Evolutionary conservation across 768 basidiomycete species (phyloP).

Genomic region (Lentinula lateritia): DNA sequence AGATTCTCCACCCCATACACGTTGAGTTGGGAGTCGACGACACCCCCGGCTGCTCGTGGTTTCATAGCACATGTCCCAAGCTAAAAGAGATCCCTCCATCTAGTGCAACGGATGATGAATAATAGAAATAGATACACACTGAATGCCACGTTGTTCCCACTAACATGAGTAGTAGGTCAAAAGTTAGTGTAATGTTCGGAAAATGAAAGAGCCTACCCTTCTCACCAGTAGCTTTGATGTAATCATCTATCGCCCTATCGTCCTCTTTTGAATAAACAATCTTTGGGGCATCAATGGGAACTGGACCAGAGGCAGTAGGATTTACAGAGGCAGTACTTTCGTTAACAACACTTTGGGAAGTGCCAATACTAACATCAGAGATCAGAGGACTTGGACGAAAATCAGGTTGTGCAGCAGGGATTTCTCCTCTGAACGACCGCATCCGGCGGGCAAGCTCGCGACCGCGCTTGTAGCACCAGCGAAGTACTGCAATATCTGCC

Average conservation of each 20-base stretch:
- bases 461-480: constrained; percentile 19
- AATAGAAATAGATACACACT: constrained; percentile 9
- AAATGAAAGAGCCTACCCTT: neutral
- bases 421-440: constrained; percentile 17
- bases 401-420: constrained; percentile 7
- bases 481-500: constrained; percentile 19
- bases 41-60: constrained; percentile 33
- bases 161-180: neutral
- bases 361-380: no score
- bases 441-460: constrained; percentile 31
- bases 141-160: constrained; percentile 21
- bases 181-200: neutral
- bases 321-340: neutral
- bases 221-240: constrained; percentile 12
- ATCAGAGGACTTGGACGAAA: neutral
- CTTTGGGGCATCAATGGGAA: constrained; percentile 12
- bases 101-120: neutral
- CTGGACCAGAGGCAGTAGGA: constrained; percentile 9
- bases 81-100: constrained; percentile 15
- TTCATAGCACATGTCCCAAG: constrained; percentile 49
- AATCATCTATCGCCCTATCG: constrained; percentile 18
- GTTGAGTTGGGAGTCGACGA: constrained; percentile 38
- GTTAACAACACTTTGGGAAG: neutral
- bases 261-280: constrained; percentile 19
- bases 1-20: constrained; percentile 40